Evolutionary conservation across 208 protist genomes (phyloP).

Genomic region (Ichthyophonus hoferi): DNA sequence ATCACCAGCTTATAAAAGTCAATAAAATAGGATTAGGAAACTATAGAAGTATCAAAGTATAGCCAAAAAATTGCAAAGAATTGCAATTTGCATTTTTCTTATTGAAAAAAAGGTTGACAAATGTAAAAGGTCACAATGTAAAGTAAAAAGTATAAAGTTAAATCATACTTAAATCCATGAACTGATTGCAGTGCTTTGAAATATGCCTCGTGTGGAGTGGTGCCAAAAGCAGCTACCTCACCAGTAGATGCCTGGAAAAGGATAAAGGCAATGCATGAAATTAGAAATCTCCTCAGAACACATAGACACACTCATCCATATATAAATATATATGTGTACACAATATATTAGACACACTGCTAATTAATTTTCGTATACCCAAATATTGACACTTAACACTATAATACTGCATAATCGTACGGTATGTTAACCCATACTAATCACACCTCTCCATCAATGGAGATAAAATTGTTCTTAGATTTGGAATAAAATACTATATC

Average conservation of each 20-base stretch:
- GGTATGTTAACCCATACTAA: neutral
- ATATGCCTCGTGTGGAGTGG: constrained; percentile 76
- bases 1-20: neutral
- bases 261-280: no score
- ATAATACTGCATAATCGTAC: neutral
- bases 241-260: constrained; percentile 63
- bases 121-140: neutral
- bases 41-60: neutral
- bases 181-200: constrained; percentile 78
- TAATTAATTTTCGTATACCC: no score
- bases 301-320: no score
- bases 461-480: neutral
- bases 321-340: no score
- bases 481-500: neutral
- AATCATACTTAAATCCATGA: constrained; percentile 26
- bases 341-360: no score
- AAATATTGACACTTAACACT: no score
- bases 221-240: constrained; percentile 90
- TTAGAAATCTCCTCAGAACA: no score
- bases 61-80: neutral
- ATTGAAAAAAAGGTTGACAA: neutral
- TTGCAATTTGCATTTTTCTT: neutral
- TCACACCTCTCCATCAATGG: neutral
- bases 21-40: neutral
- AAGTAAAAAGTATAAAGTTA: neutral